Evolutionary conservation across 345 rosid genomes (phyloP), one percentile per base, ranked within the genome.

Genomic region (Boechera retrofracta): DNA sequence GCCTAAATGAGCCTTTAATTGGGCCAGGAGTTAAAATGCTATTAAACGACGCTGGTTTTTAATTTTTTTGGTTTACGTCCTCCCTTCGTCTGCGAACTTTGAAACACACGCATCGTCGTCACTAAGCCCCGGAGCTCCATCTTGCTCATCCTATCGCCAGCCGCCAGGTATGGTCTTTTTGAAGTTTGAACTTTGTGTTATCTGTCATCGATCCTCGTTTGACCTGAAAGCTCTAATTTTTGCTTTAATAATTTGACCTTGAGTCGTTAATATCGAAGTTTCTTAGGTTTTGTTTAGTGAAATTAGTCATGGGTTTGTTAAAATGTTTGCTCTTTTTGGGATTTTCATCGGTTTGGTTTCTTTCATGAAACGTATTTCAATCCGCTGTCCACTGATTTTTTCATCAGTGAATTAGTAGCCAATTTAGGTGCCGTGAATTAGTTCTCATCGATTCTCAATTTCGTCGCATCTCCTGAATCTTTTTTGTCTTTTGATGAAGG

Each of bases 61-160:
- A 21, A 21, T 1, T 21, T 21, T 21, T 21, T 21, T 53, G 24
- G 35, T 48, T 64, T 38, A n/a, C 63, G 4, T 21, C 36, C 28
- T 10, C 16, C 68, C 10, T 53, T 64, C 12, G 59, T 49, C 73
- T 35, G 33, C 45, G 42, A 58, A 35, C 54, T 16, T 24, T 36
- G 42, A 29, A 68, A 29, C 31, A 10, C 18, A 26, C n/a, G 7
- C 36, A 49, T 55, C 69, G 21, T 58, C 76, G 69, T 64, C 81
- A 59, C 64, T 49, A 11, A 13, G 69, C 77, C 53, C 64, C 51
- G 69, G 57, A 72, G 69, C 81, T 78, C 69, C 41, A 58, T 71
- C 68, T 58, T 18, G 32, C 69, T 65, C 69, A 32, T 66, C 77
- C 6, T 66, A 42, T 78, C 69, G 11, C 15, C 63, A 65, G 62